Evolutionary conservation across 352 stramenopile species (phyloP), one percentile per base, ranked within the genome.

Genomic region (Phytophthora pluvialis): DNA sequence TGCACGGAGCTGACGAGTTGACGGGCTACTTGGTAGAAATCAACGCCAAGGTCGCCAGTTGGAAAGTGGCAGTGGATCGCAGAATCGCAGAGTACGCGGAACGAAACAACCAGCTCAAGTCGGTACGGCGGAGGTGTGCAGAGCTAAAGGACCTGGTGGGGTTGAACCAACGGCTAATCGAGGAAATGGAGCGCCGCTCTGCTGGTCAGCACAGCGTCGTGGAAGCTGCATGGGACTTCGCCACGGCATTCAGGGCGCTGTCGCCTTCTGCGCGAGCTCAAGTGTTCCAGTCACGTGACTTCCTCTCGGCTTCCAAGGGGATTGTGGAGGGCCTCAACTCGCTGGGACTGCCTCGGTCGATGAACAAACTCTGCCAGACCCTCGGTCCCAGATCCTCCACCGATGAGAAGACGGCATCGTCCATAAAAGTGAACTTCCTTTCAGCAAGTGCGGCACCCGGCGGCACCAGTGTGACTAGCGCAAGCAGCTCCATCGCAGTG

Each of bases 121-220:
- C 74, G 2, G 60, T 88, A 3, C 63, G 85, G 35, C 60, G 50
- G 8, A 66, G 75, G 18, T 90, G 77, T 43, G 48, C 52, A 0
- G 75, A 88, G 46, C 72, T 90, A 5, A 82, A 79, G 31, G 67
- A 72, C 26, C 58, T 90, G 28, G 73, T 88, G 12, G 72, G 52
- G 10, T 63, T 86, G 26, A 78, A 83, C 21, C 72, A 86, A 38
- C 65, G 65, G 0, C 47, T 86, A 5, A 75, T 86, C 4, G 66
- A 68, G 18, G 77, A 86, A 64, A 71, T 81, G 47, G 77, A 86
- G 51, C 64, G 68, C 5, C 68, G 76, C 31, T 70, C 62, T 3
- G 61, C 72, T 4, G 62, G 64, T 7, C 70, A 79, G 26, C 65
- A 78, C 39, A 67, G 50, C 26, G 69, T 86, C 12, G 50, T 83